phyloP scores from a whole-genome alignment of 352 stramenopile species.

The Stramenopiles sp. region DNA sequence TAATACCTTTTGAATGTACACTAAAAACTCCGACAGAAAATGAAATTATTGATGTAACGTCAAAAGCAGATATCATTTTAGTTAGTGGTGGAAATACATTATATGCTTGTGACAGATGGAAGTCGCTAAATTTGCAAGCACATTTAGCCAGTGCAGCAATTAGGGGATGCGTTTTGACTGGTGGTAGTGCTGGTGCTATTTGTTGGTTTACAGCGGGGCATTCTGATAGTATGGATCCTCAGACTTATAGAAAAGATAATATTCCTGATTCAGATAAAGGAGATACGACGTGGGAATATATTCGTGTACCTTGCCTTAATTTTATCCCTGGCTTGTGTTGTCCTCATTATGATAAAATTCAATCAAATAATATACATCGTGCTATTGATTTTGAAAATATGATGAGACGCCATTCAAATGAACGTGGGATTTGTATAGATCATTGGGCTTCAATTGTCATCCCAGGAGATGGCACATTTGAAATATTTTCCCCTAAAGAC shows the following conservation, averaged over 20 bases:
- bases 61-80: conserved; percentile 29
- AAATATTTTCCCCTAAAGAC: conserved; percentile 14
- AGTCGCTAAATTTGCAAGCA: conserved; percentile 23
- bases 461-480: conserved; percentile 15
- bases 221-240: conserved; percentile 31
- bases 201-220: conserved; percentile 36
- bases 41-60: conserved; percentile 22
- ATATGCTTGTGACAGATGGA: conserved; percentile 35
- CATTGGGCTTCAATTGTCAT: conserved; percentile 23
- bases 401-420: conserved; percentile 21
- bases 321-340: conserved; percentile 30
- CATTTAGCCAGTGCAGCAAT: conserved; percentile 22
- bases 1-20: conserved; percentile 17
- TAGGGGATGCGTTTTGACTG: conserved; percentile 22
- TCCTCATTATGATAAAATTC: conserved; percentile 33
- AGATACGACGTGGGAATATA: conserved; percentile 26
- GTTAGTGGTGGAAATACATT: conserved; percentile 37
- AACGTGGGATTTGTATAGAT: conserved; percentile 23
- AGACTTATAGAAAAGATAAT: conserved; percentile 24
- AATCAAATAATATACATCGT: conserved; percentile 32
- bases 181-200: conserved; percentile 31
- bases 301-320: conserved; percentile 26
- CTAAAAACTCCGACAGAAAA: conserved; percentile 9
- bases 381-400: conserved; percentile 32
- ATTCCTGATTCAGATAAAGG: conserved; percentile 11